phyloP scores from a whole-genome alignment of 75 land plant species.

The Cryptomeria japonica region DNA sequence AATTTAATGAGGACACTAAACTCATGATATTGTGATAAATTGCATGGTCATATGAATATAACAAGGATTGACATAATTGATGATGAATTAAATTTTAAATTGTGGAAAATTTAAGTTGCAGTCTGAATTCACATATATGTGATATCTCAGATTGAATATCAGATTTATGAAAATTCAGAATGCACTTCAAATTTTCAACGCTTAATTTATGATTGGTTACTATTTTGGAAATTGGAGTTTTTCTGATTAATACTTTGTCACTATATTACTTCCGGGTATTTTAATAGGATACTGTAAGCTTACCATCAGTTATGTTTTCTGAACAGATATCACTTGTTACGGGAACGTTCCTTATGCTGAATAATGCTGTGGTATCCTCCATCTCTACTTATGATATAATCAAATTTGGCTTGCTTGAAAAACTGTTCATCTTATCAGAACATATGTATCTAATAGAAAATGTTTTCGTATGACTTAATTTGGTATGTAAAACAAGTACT shows the following conservation, averaged over 20 bases:
- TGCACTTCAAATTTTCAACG: neutral
- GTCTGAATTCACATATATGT: neutral
- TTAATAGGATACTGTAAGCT: neutral
- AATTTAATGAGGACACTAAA: too few species aligned
- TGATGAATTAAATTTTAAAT: neutral
- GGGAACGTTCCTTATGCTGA: slow-evolving; percentile 66
- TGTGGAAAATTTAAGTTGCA: neutral
- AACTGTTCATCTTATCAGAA: neutral
- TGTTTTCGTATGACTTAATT: neutral
- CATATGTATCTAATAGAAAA: neutral
- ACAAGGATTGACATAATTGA: too few species aligned
- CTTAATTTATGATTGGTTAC: neutral
- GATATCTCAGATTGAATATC: neutral
- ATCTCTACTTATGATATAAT: neutral
- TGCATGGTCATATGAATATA: too few species aligned
- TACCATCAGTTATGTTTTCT: neutral
- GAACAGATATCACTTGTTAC: slow-evolving; percentile 54
- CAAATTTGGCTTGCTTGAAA: neutral
- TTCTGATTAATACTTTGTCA: neutral
- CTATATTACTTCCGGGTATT: neutral
- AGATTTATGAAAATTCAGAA: neutral
- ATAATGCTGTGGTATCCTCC: slow-evolving; percentile 69
- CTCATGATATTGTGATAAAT: too few species aligned
- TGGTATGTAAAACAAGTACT: neutral
- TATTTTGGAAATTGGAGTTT: neutral